These are phyloP conservation scores for Lithospermum erythrorhizon DNA, from an alignment of 257 asterid species.

Conservation along the genomic window DNA sequence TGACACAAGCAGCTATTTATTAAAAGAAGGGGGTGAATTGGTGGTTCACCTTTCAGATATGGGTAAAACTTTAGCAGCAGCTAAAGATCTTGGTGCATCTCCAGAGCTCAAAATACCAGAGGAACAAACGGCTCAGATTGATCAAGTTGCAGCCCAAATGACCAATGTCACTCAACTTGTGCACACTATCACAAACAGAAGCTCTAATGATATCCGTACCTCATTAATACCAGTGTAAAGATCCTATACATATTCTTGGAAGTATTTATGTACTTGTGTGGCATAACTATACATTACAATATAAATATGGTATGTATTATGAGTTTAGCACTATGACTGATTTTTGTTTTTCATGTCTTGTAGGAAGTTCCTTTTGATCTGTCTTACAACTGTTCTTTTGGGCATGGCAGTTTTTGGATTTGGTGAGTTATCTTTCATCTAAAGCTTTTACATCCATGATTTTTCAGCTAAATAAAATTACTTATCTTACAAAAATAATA, in stretches of 20 bases:
- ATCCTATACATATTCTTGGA: not conserved
- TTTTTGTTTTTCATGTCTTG: not conserved
- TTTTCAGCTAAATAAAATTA: too few species aligned
- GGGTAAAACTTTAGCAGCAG: conserved; percentile 16
- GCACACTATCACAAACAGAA: conserved; percentile 8
- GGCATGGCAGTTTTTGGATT: conserved; percentile 19
- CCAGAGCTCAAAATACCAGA: conserved; percentile 9
- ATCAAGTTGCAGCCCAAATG: not conserved
- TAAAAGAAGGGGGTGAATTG: conserved; percentile 18
- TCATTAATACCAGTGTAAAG: conserved; percentile 23
- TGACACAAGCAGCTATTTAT: conserved; percentile 12
- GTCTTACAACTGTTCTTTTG: conserved; percentile 13
- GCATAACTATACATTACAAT: too few species aligned
- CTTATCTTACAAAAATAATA: too few species aligned
- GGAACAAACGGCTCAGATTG: conserved; percentile 7
- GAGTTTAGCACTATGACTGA: too few species aligned
- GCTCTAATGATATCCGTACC: conserved; percentile 7
- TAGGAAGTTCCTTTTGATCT: conserved; percentile 15
- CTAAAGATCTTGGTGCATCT: conserved; percentile 15
- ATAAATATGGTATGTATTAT: too few species aligned
- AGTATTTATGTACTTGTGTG: not conserved
- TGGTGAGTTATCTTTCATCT: conserved; percentile 9
- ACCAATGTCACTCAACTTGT: conserved; percentile 2
- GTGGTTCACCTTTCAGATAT: conserved; percentile 17
- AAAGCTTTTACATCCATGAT: too few species aligned